Percentiles rank a stretch among this genome's conserved stretches.
These are phyloP conservation scores for Quercus lobata DNA, from an alignment of 331 rosid species.

Conservation along the genomic window DNA sequence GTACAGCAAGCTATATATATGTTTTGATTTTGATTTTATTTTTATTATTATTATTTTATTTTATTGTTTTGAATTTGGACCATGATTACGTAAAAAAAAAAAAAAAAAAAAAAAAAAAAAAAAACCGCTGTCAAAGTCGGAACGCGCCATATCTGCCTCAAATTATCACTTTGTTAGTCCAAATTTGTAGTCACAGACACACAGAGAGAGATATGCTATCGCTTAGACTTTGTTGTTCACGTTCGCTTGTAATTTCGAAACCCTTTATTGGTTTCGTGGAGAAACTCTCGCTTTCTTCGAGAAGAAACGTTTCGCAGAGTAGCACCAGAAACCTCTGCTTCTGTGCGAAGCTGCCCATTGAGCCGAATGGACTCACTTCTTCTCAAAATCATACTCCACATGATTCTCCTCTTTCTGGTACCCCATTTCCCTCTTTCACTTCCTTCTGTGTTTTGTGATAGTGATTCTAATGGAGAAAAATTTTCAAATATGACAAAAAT, in stretches of 20 bases:
- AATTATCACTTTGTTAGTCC: no score
- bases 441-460: background rate
- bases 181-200: no score
- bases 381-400: slow-evolving; percentile 23
- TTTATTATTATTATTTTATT: no score
- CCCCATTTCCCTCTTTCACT: background rate
- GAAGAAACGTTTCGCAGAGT: background rate
- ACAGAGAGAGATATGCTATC: slow-evolving; percentile 21
- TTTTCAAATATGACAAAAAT: no score
- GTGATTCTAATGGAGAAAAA: no score
- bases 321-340: slow-evolving; percentile 8
- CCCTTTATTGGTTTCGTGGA: background rate
- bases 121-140: fast-evolving
- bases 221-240: slow-evolving; percentile 8
- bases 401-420: slow-evolving; percentile 48
- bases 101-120: no score
- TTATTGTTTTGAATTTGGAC: no score
- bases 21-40: no score
- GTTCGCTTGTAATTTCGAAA: slow-evolving; percentile 9
- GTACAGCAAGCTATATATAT: no score
- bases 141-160: no score
- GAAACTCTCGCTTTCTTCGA: slow-evolving; percentile 11
- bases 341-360: slow-evolving; percentile 7
- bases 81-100: no score
- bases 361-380: slow-evolving; percentile 17